Evolutionary conservation across 768 basidiomycete species (phyloP), one percentile per base, ranked within the genome.

Genomic region (Cubamyces lactineus): DNA sequence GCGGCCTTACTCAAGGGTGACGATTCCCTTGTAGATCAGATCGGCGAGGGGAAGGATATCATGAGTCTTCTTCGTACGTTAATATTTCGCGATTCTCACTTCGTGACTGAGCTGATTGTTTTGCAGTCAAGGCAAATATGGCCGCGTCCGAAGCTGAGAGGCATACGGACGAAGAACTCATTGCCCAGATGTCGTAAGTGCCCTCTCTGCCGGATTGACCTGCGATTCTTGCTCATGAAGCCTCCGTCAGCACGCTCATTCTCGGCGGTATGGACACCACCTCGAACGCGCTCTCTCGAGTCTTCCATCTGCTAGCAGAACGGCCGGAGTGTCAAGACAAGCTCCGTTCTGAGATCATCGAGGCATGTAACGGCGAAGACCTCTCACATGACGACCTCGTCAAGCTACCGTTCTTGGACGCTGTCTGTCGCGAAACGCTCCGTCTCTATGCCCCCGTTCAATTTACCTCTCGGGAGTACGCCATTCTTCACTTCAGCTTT

Each of bases 371-470:
- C 2, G 70, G 74, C 19, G 76, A 75, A 13, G 65, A 76, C 73
- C 9, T 74, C 72, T 17, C 68, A 71, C 58, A 65, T 49, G 59
- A 58, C 41, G 45, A 56, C 6, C 30, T 65, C 13, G 45, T 57
- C 15, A 26, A 53, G 6, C 57, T 93, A 2, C 81, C 86, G 0
- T 89, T 86, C 66, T 82, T 92, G 12, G 90, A 90, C 60, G 78
- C 78, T 9, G 81, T 87, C 3, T 77, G 86, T 4, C 79, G 83
- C 4, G 87, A 88, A 71, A 82, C 80, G 0, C 69, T 88, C 58
- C 80, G 87, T 0, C 52, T 86, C 0, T 78, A 86, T 38, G 59
- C 39, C 0, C 54, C 55, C 0, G 54, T 40, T 2, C 26, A 28
- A 0, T n/a, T 47, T 16, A 26, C 13, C 11, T 19, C 43, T 3